Evolutionary conservation across 306 rosid species (phyloP), one percentile per base, ranked within the genome.

Genomic region (Corylus americana): DNA sequence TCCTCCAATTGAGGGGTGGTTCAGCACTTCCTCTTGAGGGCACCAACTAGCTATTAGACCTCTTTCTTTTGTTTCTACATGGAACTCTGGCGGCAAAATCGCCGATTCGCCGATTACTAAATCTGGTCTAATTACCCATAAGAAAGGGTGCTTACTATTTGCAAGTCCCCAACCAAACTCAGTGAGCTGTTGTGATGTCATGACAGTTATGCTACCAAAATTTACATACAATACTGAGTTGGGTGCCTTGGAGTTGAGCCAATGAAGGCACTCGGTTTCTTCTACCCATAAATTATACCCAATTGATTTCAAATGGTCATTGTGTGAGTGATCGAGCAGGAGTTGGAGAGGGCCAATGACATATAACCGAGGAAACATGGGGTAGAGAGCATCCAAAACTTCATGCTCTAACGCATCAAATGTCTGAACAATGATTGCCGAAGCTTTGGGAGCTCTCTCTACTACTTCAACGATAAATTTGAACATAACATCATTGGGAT

Each of bases 141-240:
- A 70, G n/a, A 78, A 78, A 1, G 70, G 48, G 5, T 22, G 20
- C 48, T 78, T 69, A 12, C 76, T 55, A 18, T 78, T 70, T 50
- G 76, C 81, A 11, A 78, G 81, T 70, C 70, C 81, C 57, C 68
- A 69, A 27, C 70, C 81, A 25, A 78, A 57, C 75, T 70, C 81
- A 44, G 10, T 11, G 8, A 78, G 45, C 4, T 78, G 81, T 11
- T 45, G 13, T 7, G 22, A 22, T 42, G 81, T 70, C n/a, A 78
- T 0, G 5, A 55, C 13, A 2, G 61, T 3, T 10, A 55, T 9
- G 59, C 81, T 78, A 3, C 81, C 76, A 17, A 78, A 78, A 17
- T 78, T 78, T 11, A 78, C 81, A 45, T 77, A 77, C 29, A 69
- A 11, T 1, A 77, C 75, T 0, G 75, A 77, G n/a, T 55, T 77